Base-by-base conservation (phyloP, 345 rosid species). In the Eucalyptus leucophloia region DNA sequence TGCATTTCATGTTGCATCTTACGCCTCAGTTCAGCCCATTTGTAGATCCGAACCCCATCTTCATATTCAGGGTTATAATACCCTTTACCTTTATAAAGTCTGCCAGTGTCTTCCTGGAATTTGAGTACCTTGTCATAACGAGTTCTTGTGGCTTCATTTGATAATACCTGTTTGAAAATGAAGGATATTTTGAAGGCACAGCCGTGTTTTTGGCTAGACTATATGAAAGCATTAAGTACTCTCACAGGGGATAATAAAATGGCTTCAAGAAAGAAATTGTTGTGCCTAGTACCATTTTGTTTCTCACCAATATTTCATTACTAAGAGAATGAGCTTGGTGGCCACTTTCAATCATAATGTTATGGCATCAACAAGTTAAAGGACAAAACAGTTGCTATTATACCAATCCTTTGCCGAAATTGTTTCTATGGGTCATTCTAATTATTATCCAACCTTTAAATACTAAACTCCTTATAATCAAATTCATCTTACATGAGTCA, bases 71-170 rank as follows among this genome's bases (percentile, higher is more conserved):
- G 53, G 32, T 87, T 88, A 88, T 92, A 87, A 88, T 93, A 87
- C 89, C 89, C 83, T 62, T 90, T 92, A 85, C 86, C 91, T 89
- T 94, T 86, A 65, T 91, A 88, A n/a, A 92, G 93, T 72, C 92
- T 91, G 58, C 90, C 89, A 72, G 89, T 49, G 56, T 90, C 92
- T 83, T 93, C 96, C 80, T 92, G 93, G 91, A 60, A 90, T 88
- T 90, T 89, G 86, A 95, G 94, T 37, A 92, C 91, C 86, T 86
- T 93, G 89, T 98, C 98, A 89, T 97, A 98, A 80, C 91, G 93
- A 77, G 47, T 89, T 93, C 98, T 95, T 87, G 97, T 82, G 30
- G 90, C 91, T 91, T 96, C 96, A 93, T 96, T 93, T 24, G 99
- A 96, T 80, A 98, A 92, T 50, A 96, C 94, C 99, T 96, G 93